Evolutionary conservation across 805 yeast species (phyloP).

Genomic region (Maudiozyma bulderi): DNA sequence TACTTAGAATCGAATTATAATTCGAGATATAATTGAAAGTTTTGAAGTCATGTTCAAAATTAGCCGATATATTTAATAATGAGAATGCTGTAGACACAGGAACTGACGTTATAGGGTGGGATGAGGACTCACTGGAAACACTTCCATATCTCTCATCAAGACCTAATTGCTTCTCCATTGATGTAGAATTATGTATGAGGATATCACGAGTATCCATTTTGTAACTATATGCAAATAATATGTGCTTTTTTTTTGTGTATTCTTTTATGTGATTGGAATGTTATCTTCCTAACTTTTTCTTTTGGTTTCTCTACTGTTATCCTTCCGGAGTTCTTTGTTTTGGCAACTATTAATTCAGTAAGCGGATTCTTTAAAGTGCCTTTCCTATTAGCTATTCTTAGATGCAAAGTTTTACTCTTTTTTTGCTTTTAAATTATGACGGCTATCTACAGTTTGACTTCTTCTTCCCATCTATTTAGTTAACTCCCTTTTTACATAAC

Average conservation of each 20-base stretch:
- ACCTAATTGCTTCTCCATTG: neutral
- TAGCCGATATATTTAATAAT: neutral
- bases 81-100: neutral
- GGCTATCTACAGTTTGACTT: too few relatives aligned
- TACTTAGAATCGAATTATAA: slow-evolving; percentile 1
- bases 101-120: neutral
- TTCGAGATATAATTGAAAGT: slow-evolving; percentile 3
- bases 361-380: too few relatives aligned
- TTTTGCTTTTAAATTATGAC: too few relatives aligned
- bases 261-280: neutral
- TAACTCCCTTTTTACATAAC: too few relatives aligned
- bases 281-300: too few relatives aligned
- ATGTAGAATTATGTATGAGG: neutral
- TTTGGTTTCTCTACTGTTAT: too few relatives aligned
- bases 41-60: neutral
- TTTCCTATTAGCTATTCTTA: too few relatives aligned
- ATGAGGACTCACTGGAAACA: neutral
- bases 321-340: too few relatives aligned
- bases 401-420: too few relatives aligned
- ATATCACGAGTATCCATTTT: neutral
- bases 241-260: neutral
- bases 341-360: too few relatives aligned
- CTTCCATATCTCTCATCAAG: neutral
- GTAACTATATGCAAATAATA: neutral
- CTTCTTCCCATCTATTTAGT: too few relatives aligned